Evolutionary conservation across 164 flowering plant species (phyloP), one percentile per base, ranked within the genome.

Genomic region (Amborella trichopoda): DNA sequence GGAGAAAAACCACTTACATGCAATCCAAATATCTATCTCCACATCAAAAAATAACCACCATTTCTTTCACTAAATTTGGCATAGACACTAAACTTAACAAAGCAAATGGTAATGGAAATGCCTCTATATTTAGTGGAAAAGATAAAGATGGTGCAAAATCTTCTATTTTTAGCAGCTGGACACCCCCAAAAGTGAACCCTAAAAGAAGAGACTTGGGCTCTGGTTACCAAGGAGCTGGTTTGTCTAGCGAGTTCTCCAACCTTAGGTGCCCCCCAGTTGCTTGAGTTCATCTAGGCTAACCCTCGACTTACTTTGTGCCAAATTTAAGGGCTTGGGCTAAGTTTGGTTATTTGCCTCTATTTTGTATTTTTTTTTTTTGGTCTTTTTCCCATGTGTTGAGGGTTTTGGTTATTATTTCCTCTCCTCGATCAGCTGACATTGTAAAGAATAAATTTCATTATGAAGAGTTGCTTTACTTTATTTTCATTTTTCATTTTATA

Each of bases 1-100:
- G 86, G 86, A 73, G 86, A 46, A 73, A 51, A 39, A 23, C 42
- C 33, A 54, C 46, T 33, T 79, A 79, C 61, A 73, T 76, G 81
- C 66, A 49, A 23, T 61, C 74, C 52, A 79, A 79, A 42, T 79
- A 81, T 81, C 57, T 68, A 20, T 62, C 74, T n/a, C 32, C 38
- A 14, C 37, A 43, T 26, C 46, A 28, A 13, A 52, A 38, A 49
- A 24, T 46, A 20, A 26, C 67, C 13, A 22, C 30, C 6, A 33
- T 48, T 14, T 16, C 48, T 21, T 11, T 23, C 17, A 28, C 46
- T 12, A 24, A 23, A 16, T 39, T 44, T 13, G 26, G 6, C 22
- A 49, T 16, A 16, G 39, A 49, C 16, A 16, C 1, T 27, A 27
- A 42, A 5, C 47, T 42, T 6, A 18, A 18, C 3, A 6, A 18